Evolutionary conservation across 2,329 filamentous ascomycete genomes (phyloP), one percentile per base, ranked within the genome.

Genomic region (Trichophyton mentagrophytes): DNA sequence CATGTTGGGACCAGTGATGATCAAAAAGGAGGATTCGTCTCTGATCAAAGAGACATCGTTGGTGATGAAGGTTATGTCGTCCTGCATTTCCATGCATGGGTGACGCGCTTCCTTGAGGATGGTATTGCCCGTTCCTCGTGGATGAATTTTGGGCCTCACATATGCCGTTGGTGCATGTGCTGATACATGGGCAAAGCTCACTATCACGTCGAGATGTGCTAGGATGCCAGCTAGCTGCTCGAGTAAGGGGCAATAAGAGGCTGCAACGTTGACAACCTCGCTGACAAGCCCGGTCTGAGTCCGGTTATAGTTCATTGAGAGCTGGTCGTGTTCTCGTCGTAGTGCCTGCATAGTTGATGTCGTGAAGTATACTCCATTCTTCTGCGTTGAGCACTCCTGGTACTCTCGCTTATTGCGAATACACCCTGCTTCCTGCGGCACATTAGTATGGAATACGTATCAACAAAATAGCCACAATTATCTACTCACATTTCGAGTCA

Each of bases 1-100:
- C 93, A 99, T 99, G 75, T 99, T 99, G 58, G 93, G 93, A 0
- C 93, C 93, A 0, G 92, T 97, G 71, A 97, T 96, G 76, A 96
- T 92, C 44, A 96, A 80, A 75, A 99, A 97, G 2, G 92, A 90
- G 0, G 90, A 95, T 56, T 83, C 80, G 61, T 86, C 85, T 7
- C 90, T 85, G 3, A 83, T 80, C 42, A 99, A 83, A 59, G 85
- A 85, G 22, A 97, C 89, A 67, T 99, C 92, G 72, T 99, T 99
- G 61, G 92, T 96, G 74, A 99, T 99, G 77, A 99, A 99, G 64
- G 92, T 91, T 47, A 99, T 86, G 69, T 99, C 93, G 68, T 99
- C 95, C 74, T 99, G 93, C 83, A 96, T 91, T 73, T 99, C 93
- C 84, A 99, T 89, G 71, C 93, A 99, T 0, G 95, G 95, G 70